These are phyloP conservation scores for Cercis canadensis DNA, from an alignment of 306 rosid species.

Conservation along the genomic window DNA sequence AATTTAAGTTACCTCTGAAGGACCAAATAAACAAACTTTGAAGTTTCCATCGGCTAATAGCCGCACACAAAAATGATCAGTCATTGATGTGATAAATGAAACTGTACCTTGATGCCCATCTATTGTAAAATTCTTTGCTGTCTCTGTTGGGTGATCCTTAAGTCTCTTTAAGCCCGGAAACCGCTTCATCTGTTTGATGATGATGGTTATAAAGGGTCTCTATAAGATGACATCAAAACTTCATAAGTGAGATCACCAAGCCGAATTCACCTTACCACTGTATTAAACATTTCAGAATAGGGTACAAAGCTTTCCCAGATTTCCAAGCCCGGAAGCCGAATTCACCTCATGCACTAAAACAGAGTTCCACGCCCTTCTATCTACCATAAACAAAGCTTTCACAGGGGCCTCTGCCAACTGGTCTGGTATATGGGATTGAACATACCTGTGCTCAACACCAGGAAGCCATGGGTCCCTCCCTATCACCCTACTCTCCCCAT, in stretches of 20 bases:
- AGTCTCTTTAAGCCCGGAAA: slow-evolving; percentile 63
- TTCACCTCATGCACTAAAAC: too few relatives aligned
- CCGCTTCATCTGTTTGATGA: slow-evolving; percentile 55
- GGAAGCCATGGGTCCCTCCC: too few relatives aligned
- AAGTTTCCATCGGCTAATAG: slow-evolving; percentile 94
- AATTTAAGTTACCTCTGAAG: slow-evolving; percentile 77
- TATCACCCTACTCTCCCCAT: too few relatives aligned
- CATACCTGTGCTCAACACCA: too few relatives aligned
- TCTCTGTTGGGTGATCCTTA: slow-evolving; percentile 84
- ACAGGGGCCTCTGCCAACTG: too few relatives aligned
- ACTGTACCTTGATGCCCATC: slow-evolving; percentile 80
- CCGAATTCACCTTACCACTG: slow-evolving; percentile 89
- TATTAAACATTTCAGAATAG: slow-evolving; percentile 86
- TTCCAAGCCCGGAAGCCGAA: too few relatives aligned
- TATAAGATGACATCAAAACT: slow-evolving; percentile 34
- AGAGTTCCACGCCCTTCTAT: too few relatives aligned
- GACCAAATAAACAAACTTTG: slow-evolving; percentile 95
- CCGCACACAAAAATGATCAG: slow-evolving; percentile 98
- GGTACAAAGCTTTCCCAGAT: too few relatives aligned
- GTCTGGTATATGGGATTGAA: too few relatives aligned
- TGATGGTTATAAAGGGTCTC: slow-evolving; percentile 25
- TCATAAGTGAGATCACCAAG: slow-evolving; percentile 35
- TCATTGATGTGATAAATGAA: slow-evolving; percentile 94
- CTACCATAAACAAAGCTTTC: too few relatives aligned
- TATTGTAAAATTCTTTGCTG: slow-evolving; percentile 86